Base-by-base conservation (phyloP, 2,329 filamentous ascomycete species). In the Aaosphaeria pasadenensis region DNA sequence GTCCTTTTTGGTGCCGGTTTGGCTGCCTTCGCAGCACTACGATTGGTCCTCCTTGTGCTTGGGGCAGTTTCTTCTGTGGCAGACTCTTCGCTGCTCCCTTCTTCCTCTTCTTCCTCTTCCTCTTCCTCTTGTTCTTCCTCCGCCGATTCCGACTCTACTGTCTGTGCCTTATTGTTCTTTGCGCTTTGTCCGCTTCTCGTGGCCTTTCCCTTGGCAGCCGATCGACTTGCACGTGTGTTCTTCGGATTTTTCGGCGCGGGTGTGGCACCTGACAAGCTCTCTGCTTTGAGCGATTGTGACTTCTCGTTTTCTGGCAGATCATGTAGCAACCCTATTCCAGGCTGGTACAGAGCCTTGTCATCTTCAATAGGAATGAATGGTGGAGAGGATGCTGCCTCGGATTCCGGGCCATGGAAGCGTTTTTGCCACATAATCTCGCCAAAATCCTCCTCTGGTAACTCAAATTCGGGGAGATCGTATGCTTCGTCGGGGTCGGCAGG, bases 361-460 rank as follows among this genome's bases (percentile, higher is more conserved):
- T 69, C 66, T 5, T 67, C 55, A 32, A 54, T 49, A 7, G 66
- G 56, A n/a, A 67, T 51, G 32, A 59, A 47, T 11, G 62, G 59
- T 5, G 67, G 66, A 1, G 67, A 69, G 0, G 65, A 68, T 11
- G 59, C 55, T 2, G 53, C 46, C 4, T 55, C 58, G 1, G 64
- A 66, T 2, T 55, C 52, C 7, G 62, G 51, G 11, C 56, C 54
- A 32, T 60, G 62, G 50, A 70, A 69, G 45, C 75, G 60, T 33
- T 62, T 60, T 35, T 65, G 61, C 75, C 75, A 77, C 58, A 74
- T 73, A 50, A 74, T 42, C 41, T 71, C 70, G 44, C 66, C 72
- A 47, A 69, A 74, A 4, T 71, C 71, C n/a, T 72, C 69, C 28
- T 70, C 69, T 3, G 74, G 74, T 7, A 76, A 64, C 44, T 68